Percentiles rank a stretch among this genome's conserved stretches.
Evolutionary conservation across 805 yeast genomes (phyloP).

Genomic region (Yueomyces sp.): DNA sequence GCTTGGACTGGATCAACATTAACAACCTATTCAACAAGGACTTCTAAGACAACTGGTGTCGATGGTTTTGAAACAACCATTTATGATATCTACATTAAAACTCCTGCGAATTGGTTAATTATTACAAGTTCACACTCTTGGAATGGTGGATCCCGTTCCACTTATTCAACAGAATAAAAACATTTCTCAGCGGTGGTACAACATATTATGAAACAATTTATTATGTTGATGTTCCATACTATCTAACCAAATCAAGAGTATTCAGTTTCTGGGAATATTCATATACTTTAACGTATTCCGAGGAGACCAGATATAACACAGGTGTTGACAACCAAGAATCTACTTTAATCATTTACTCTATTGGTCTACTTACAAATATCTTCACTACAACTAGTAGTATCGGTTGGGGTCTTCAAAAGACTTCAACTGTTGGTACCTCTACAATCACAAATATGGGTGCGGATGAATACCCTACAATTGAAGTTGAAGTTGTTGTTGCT

Average conservation of each 20-base stretch:
- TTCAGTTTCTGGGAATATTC: neutral
- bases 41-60: neutral
- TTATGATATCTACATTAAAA: neutral
- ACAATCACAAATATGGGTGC: neutral
- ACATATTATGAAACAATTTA: slow-evolving; percentile 1
- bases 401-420: neutral
- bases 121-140: neutral
- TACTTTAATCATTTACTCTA: slow-evolving; percentile 1
- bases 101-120: neutral
- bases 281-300: slow-evolving; percentile 1
- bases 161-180: slow-evolving; percentile 1
- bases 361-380: neutral
- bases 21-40: slow-evolving; percentile 1
- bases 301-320: neutral
- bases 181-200: neutral
- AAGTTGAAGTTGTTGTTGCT: slow-evolving; percentile 1
- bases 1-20: neutral
- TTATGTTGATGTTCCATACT: slow-evolving; percentile 2
- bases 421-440: neutral
- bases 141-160: neutral
- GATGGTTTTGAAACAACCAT: neutral
- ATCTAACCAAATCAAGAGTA: neutral
- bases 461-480: neutral
- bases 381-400: neutral
- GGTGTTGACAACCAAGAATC: slow-evolving; percentile 1